These are phyloP conservation scores for Alternaria alternata DNA, from an alignment of 2,329 filamentous ascomycete species.

Conservation along the genomic window DNA sequence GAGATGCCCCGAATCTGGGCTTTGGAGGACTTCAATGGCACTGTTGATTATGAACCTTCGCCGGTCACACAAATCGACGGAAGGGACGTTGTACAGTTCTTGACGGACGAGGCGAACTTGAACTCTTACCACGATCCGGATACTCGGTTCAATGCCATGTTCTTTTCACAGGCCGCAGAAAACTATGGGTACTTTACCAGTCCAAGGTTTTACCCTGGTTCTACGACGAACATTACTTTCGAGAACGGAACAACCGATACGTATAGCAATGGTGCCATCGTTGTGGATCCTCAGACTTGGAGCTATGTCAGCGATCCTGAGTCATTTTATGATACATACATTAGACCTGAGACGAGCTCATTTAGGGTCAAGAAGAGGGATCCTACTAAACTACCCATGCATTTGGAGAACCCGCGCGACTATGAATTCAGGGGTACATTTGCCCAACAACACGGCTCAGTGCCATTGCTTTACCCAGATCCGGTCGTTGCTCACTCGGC, in stretches of 20 bases:
- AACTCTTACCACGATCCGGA: slow-evolving; percentile 53
- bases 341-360: slow-evolving; percentile 22
- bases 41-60: slow-evolving; percentile 40
- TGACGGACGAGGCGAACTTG: slow-evolving; percentile 42
- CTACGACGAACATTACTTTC: slow-evolving; percentile 41
- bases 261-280: slow-evolving; percentile 42
- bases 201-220: slow-evolving; percentile 45
- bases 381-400: slow-evolving; percentile 33
- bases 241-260: slow-evolving; percentile 47
- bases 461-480: slow-evolving; percentile 47
- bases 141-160: slow-evolving; percentile 51
- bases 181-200: slow-evolving; percentile 42
- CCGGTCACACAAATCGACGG: slow-evolving; percentile 51
- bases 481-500: slow-evolving; percentile 47
- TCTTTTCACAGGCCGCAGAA: slow-evolving; percentile 46
- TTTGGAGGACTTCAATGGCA: slow-evolving; percentile 43
- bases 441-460: slow-evolving; percentile 26
- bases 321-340: slow-evolving; percentile 52
- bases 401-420: slow-evolving; percentile 42
- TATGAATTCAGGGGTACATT: slow-evolving; percentile 34
- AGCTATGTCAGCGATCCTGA: slow-evolving; percentile 44
- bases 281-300: slow-evolving; percentile 39
- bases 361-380: slow-evolving; percentile 35
- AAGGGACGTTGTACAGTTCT: slow-evolving; percentile 43
- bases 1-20: slow-evolving; percentile 43